Conservation (phyloP, 257 asterid species). For the Buddleja alternifolia region DNA sequence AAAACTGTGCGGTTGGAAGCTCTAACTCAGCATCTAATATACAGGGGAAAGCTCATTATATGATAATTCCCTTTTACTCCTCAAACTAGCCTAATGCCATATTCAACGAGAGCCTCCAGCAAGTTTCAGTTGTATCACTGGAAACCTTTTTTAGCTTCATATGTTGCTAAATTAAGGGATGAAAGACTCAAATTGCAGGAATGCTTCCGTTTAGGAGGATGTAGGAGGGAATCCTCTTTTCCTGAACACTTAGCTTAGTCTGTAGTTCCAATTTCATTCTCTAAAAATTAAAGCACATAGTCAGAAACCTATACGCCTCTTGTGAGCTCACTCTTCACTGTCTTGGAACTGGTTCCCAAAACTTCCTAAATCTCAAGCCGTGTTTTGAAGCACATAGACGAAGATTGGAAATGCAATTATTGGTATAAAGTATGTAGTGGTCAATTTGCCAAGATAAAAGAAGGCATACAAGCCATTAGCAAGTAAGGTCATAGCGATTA, state of each 20-base stretch:
- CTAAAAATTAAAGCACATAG: neutral
- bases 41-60: neutral
- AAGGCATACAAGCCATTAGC: neutral
- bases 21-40: neutral
- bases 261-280: neutral
- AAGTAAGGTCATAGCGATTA: slow-evolving; percentile 5
- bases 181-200: neutral
- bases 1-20: neutral
- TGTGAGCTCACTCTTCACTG: neutral
- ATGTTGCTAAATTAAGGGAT: neutral
- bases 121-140: slow-evolving; percentile 2
- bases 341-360: neutral
- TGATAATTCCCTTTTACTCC: neutral
- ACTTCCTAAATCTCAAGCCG: neutral
- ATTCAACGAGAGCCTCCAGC: neutral
- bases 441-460: neutral
- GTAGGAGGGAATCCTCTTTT: neutral
- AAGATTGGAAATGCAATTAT: neutral
- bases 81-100: slow-evolving; percentile 13
- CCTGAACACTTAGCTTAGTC: neutral
- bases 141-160: neutral
- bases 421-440: neutral
- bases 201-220: neutral
- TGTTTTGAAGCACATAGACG: neutral
- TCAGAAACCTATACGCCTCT: neutral